phyloP scores from a whole-genome alignment of 2,329 filamentous ascomycete species.

The Chaetothyriales sp. region DNA sequence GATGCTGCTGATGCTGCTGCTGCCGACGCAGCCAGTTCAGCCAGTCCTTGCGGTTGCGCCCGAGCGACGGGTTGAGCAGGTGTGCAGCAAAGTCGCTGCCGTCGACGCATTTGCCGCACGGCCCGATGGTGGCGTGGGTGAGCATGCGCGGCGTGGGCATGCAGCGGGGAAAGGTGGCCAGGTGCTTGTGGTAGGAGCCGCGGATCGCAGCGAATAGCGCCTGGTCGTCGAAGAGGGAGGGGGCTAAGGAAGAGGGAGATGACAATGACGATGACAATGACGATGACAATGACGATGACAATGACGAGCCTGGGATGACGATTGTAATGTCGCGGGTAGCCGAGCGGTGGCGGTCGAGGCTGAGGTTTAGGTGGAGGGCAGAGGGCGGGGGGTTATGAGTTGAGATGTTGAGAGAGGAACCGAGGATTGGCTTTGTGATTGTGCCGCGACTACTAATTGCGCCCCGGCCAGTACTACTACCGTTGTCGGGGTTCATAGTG shows the following conservation, averaged over 20 bases:
- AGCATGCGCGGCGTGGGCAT: conserved; percentile 11
- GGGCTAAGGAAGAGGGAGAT: no score
- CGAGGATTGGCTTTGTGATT: neutral
- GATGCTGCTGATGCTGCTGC: neutral
- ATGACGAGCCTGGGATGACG: neutral
- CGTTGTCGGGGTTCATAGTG: no score
- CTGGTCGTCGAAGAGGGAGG: conserved; percentile 15
- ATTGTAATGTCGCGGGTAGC: neutral
- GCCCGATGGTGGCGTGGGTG: conserved; percentile 7
- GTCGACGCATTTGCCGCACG: neutral
- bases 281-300: no score
- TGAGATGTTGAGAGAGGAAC: neutral
- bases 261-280: neutral
- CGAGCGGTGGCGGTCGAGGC: conserved; percentile 11
- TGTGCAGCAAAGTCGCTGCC: conserved; percentile 11
- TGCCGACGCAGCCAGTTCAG: conserved; percentile 13
- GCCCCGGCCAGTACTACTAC: no score
- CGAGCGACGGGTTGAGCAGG: conserved; percentile 10
- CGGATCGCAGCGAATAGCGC: conserved; percentile 16
- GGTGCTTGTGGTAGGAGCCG: conserved; percentile 8
- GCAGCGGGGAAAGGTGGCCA: conserved; percentile 10
- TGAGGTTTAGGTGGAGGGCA: conserved; percentile 1
- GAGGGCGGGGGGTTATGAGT: no score
- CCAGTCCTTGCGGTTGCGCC: conserved; percentile 15
- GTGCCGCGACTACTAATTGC: neutral